Conservation (phyloP, 2,329 filamentous ascomycete species). For the Ceratocystis destructans region DNA sequence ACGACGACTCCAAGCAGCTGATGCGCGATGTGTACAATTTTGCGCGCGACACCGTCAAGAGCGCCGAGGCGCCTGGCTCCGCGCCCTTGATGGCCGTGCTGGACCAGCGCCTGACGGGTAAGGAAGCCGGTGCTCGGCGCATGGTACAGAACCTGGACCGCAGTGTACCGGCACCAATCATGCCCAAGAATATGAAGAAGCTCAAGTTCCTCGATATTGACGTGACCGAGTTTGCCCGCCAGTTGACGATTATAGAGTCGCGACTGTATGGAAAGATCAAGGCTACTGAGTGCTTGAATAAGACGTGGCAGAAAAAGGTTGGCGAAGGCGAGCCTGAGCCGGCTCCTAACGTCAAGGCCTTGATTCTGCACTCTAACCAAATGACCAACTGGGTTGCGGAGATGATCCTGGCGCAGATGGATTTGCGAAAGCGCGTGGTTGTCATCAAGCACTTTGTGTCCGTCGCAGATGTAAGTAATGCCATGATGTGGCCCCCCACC, state of each 20-base stretch:
- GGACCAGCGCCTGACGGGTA: conserved; percentile 76
- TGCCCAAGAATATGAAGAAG: conserved; percentile 99
- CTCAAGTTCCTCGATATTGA: conserved; percentile 97
- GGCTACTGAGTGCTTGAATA: conserved; percentile 89
- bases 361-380: conserved; percentile 96
- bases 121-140: conserved; percentile 72
- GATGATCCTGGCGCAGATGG: conserved; percentile 90
- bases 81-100: conserved; percentile 72
- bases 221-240: conserved; percentile 87
- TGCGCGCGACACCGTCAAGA: conserved; percentile 80
- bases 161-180: conserved; percentile 72
- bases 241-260: conserved; percentile 93
- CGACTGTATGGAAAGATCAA: conserved; percentile 91
- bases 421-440: conserved; percentile 89
- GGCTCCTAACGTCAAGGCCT: conserved; percentile 83
- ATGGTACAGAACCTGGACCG: conserved; percentile 76
- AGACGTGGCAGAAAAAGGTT: conserved; percentile 97
- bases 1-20: conserved; percentile 67
- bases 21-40: conserved; percentile 84
- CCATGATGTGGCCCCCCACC: neutral
- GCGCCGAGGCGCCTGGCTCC: conserved; percentile 82
- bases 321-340: conserved; percentile 68
- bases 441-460: conserved; percentile 98
- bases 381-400: conserved; percentile 99
- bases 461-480: conserved; percentile 70